phyloP scores from a whole-genome alignment of 768 basidiomycete genomes.

The Dendrothele bispora region DNA sequence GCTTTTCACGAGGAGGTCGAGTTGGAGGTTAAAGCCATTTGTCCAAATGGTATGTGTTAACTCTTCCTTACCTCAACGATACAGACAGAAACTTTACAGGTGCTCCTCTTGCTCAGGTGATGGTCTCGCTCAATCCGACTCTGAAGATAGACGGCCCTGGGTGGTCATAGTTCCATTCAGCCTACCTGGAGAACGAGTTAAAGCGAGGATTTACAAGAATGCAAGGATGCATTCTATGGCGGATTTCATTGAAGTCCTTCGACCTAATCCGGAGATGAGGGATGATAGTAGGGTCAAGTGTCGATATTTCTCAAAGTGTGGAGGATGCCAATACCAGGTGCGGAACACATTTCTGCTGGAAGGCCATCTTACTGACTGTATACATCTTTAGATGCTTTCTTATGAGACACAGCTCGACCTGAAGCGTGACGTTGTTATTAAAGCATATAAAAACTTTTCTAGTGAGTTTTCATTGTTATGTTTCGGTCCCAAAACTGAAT shows the following conservation, averaged over 20 bases:
- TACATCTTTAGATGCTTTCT: conserved; percentile 67
- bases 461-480: conserved; percentile 27
- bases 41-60: conserved; percentile 54
- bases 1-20: conserved; percentile 60
- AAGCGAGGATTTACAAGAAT: conserved; percentile 70
- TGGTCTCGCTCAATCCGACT: conserved; percentile 57
- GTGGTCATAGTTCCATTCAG: conserved; percentile 81
- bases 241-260: conserved; percentile 66
- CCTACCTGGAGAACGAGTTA: conserved; percentile 80
- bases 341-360: background rate
- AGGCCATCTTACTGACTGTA: background rate
- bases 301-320: conserved; percentile 87
- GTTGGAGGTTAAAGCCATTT: conserved; percentile 61
- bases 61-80: background rate
- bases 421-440: conserved; percentile 83
- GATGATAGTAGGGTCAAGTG: conserved; percentile 70
- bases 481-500: conserved; percentile 3
- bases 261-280: conserved; percentile 62
- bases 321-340: conserved; percentile 95
- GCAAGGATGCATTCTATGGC: conserved; percentile 73
- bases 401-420: conserved; percentile 84
- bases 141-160: conserved; percentile 59
- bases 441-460: conserved; percentile 82
- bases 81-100: conserved; percentile 6
- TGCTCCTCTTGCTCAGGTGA: conserved; percentile 52